Base-by-base conservation (phyloP, 1,284 basidiomycete species). In the Leccinum angustisporum region DNA sequence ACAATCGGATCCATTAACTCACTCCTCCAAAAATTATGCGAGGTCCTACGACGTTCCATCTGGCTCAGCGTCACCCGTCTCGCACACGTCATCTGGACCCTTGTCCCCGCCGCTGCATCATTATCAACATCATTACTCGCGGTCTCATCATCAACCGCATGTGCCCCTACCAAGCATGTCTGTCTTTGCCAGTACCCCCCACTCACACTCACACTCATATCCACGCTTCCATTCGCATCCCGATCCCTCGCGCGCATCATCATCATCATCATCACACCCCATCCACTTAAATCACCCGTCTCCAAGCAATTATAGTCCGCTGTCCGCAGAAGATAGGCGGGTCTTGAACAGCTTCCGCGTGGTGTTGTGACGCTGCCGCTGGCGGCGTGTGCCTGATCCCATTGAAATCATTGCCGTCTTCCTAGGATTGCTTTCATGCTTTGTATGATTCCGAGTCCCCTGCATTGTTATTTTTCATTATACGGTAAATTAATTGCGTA, bases 271-370 rank as follows among this genome's bases (percentile, higher is more conserved):
- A 52, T 59, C 66, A 59, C 66, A 68, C 58, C 59, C 58, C 27
- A 57, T 74, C 31, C 72, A 55, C 38, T 61, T 72, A 51, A 62
- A 63, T 31, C 64, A 63, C n/a, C 71, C 73, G 48, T 65, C 75
- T 38, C 69, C 74, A 25, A 67, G 70, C 2, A 71, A 72, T 10
- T 86, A 86, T 66, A 67, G 76, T 1, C 84, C 84, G 18, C 72
- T 86, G 30, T 84, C 85, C 14, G 75, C 81, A 40, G 86, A 87
- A 68, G 86, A 87, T 70, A 80, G 79, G 57, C 80, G 85, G 57
- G 82, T 81, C 14, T 68, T 87, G 57, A 80, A 79, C 65, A 81
- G 82, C 31, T 83, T 87, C 68, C 82, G 83, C 55, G 79, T 87
- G 56, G 76, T 80, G 14, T 68, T 87, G 55, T 87, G 64, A 73